These are phyloP conservation scores for Trichophyton rubrum DNA, from an alignment of 2,329 filamentous ascomycete genomes.

Conservation along the genomic window DNA sequence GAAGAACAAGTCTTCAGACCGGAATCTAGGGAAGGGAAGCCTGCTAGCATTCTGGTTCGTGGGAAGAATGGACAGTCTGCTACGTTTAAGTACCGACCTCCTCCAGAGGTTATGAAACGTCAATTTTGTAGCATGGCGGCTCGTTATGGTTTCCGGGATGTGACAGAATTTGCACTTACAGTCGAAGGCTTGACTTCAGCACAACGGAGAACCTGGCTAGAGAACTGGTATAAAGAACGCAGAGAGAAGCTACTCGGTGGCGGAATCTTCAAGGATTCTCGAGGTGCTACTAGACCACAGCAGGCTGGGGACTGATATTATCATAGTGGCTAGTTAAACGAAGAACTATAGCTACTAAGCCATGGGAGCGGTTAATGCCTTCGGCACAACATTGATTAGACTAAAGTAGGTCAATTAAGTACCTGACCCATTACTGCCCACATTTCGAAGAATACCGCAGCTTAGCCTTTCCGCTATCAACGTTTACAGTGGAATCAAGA, in stretches of 20 bases:
- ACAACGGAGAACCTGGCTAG: conserved; percentile 63
- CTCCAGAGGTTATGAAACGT: conserved; percentile 57
- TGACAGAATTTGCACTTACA: conserved; percentile 74
- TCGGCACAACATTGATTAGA: too few species aligned
- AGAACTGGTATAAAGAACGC: conserved; percentile 63
- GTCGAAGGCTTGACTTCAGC: conserved; percentile 87
- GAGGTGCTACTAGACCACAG: neutral
- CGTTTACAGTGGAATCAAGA: too few species aligned
- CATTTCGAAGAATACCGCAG: too few species aligned
- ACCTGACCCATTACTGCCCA: too few species aligned
- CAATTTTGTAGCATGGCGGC: conserved; percentile 88
- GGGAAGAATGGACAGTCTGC: conserved; percentile 30
- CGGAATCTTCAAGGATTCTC: neutral
- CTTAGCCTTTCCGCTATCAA: too few species aligned
- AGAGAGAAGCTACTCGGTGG: conserved; percentile 35
- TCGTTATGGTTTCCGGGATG: conserved; percentile 61
- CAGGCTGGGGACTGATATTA: neutral
- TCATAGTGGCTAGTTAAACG: neutral
- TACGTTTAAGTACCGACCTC: conserved; percentile 57
- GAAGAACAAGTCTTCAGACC: conserved; percentile 26
- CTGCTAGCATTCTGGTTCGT: conserved; percentile 9
- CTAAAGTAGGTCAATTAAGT: too few species aligned
- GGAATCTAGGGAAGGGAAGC: conserved; percentile 14
- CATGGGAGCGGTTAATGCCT: too few species aligned
- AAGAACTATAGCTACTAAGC: too few species aligned